phyloP scores from a whole-genome alignment of 73 alveolate genomes.

The Loxodes magnus region DNA sequence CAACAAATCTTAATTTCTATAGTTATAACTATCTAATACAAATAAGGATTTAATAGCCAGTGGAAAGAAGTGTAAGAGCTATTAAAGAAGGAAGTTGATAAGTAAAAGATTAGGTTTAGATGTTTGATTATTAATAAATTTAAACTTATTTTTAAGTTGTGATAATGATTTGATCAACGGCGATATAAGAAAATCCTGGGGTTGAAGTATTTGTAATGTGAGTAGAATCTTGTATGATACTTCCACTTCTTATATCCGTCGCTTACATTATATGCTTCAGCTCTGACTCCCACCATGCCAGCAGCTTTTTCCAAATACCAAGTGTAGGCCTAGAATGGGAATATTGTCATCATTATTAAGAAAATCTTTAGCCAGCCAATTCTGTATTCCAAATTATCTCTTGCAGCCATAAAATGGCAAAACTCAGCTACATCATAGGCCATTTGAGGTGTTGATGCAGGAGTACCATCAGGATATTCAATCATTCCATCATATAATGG shows the following conservation, averaged over 20 bases:
- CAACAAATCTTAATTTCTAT: too few relatives aligned
- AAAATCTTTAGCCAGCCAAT: constrained; percentile 14
- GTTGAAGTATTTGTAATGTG: too few relatives aligned
- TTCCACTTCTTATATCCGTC: constrained; percentile 11
- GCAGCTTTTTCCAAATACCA: constrained; percentile 4
- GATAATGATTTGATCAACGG: too few relatives aligned
- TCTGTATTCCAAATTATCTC: constrained; percentile 18
- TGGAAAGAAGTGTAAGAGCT: too few relatives aligned
- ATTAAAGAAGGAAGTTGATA: too few relatives aligned
- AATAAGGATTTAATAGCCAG: too few relatives aligned
- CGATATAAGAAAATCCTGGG: too few relatives aligned
- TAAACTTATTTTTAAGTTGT: too few relatives aligned
- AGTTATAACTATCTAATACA: too few relatives aligned
- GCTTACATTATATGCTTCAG: constrained; percentile 6
- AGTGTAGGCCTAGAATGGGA: constrained; percentile 8
- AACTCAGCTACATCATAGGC: constrained; percentile 90
- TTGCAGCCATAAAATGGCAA: constrained; percentile 56
- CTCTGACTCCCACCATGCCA: constrained; percentile 10
- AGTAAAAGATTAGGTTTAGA: too few relatives aligned
- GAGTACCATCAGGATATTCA: constrained; percentile 89
- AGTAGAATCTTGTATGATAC: constrained; percentile 11
- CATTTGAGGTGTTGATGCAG: constrained; percentile 90
- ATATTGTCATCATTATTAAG: not conserved
- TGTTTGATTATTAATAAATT: too few relatives aligned
- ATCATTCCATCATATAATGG: constrained; percentile 84